These are phyloP conservation scores for Saksenaea oblongispora DNA, from an alignment of 371 early-diverging fungal species.

Conservation along the genomic window DNA sequence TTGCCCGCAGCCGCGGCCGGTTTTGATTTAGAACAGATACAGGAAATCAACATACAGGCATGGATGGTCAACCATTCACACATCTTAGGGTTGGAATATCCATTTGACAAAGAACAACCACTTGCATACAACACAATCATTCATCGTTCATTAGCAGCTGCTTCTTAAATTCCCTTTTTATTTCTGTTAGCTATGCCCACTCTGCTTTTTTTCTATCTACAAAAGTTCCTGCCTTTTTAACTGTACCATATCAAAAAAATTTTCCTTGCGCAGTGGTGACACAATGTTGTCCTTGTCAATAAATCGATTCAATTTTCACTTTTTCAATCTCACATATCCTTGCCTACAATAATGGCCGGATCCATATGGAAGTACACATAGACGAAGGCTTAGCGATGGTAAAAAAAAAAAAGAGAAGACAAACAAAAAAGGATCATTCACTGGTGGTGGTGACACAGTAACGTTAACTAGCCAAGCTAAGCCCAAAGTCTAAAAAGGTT, in stretches of 20 bases:
- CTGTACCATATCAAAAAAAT: not conserved
- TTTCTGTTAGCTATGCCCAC: not conserved
- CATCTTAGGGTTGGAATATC: not conserved
- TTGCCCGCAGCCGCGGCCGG: constrained; percentile 26
- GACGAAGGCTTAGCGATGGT: not conserved
- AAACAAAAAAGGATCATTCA: too few relatives aligned
- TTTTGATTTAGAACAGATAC: constrained; percentile 9
- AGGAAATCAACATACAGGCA: constrained; percentile 3
- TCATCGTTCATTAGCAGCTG: constrained; percentile 1
- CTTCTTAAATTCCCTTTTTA: constrained; percentile 6
- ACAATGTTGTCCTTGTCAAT: not conserved
- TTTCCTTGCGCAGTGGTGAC: not conserved
- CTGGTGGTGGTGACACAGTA: not conserved
- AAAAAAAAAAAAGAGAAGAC: not conserved
- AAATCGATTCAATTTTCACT: not conserved
- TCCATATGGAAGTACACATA: not conserved
- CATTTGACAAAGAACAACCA: not conserved
- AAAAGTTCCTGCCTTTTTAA: not conserved
- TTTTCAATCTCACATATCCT: not conserved
- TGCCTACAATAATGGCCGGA: not conserved
- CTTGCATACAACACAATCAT: constrained; percentile 15
- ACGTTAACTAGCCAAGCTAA: not conserved
- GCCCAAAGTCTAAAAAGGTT: not conserved
- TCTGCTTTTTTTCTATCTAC: not conserved
- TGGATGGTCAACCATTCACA: not conserved